Conservation (phyloP, 2,329 filamentous ascomycete species). For the Tothia fuscella region DNA sequence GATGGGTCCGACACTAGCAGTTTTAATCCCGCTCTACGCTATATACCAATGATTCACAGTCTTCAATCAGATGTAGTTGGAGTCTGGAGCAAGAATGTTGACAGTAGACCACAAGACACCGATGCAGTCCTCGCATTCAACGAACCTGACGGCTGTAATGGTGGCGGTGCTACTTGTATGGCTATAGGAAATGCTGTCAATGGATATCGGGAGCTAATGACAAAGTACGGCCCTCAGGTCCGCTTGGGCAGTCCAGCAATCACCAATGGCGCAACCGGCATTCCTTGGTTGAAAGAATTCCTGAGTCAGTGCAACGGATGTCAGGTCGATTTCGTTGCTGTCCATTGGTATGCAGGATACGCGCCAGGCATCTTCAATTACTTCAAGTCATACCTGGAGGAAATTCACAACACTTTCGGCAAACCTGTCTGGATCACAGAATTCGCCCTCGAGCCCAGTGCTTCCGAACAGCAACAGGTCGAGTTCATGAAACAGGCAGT, state of each 20-base stretch:
- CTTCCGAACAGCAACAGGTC: not conserved
- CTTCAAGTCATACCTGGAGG: not conserved
- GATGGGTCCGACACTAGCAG: not conserved
- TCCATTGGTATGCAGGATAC: slow-evolving; percentile 3
- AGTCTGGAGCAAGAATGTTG: not conserved
- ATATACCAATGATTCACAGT: slow-evolving; percentile 5
- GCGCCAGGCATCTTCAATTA: slow-evolving; percentile 3
- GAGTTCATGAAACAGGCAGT: slow-evolving; percentile 3
- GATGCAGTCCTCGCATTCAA: slow-evolving; percentile 8
- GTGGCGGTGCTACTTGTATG: slow-evolving; percentile 1
- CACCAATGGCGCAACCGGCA: slow-evolving; percentile 2
- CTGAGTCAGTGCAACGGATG: slow-evolving; percentile 1
- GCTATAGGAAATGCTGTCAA: not conserved
- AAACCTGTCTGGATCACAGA: slow-evolving; percentile 9
- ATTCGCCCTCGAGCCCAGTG: not conserved
- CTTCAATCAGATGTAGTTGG: not conserved
- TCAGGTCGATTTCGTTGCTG: slow-evolving; percentile 6
- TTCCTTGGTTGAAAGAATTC: slow-evolving; percentile 8
- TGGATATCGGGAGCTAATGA: not conserved
- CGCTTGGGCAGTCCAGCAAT: slow-evolving; percentile 1
- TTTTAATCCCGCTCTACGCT: not conserved
- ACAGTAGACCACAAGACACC: not conserved
- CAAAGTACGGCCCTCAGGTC: not conserved
- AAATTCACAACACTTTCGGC: not conserved
- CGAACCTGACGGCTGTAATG: slow-evolving; percentile 2